Percentiles rank a stretch among this genome's conserved stretches.
Evolutionary conservation across 139 green algal genomes (phyloP).

Genomic region (Coccomyxa sp.): DNA sequence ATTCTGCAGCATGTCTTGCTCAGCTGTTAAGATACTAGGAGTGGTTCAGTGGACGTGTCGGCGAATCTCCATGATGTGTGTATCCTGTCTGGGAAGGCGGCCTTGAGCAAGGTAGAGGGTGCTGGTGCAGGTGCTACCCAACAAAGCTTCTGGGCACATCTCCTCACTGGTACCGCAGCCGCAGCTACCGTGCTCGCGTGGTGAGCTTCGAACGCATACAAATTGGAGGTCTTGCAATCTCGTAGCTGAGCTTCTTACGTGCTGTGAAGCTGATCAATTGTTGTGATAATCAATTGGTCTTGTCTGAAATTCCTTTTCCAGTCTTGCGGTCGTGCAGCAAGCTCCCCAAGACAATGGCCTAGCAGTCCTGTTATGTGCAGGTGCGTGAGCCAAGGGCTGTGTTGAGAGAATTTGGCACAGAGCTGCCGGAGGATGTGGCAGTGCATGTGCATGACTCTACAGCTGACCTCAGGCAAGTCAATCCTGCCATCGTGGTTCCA

Average conservation of each 20-base stretch:
- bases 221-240: background rate
- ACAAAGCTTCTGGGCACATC: conserved; percentile 32
- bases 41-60: background rate
- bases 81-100: background rate
- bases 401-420: conserved; percentile 45
- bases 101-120: background rate
- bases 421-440: conserved; percentile 13
- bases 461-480: conserved; percentile 36
- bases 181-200: conserved; percentile 31
- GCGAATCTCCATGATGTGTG: background rate
- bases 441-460: conserved; percentile 39
- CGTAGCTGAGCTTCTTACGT: background rate
- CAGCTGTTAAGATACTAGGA: background rate
- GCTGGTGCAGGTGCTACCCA: conserved; percentile 37
- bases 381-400: conserved; percentile 29
- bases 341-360: background rate
- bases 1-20: background rate
- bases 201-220: background rate
- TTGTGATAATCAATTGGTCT: background rate
- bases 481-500: no score
- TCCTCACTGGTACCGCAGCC: conserved; percentile 28
- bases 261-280: background rate
- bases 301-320: background rate
- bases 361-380: background rate
- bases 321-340: background rate